Evolutionary conservation across 768 basidiomycete genomes (phyloP).

Genomic region (Kwoniella shandongensis): DNA sequence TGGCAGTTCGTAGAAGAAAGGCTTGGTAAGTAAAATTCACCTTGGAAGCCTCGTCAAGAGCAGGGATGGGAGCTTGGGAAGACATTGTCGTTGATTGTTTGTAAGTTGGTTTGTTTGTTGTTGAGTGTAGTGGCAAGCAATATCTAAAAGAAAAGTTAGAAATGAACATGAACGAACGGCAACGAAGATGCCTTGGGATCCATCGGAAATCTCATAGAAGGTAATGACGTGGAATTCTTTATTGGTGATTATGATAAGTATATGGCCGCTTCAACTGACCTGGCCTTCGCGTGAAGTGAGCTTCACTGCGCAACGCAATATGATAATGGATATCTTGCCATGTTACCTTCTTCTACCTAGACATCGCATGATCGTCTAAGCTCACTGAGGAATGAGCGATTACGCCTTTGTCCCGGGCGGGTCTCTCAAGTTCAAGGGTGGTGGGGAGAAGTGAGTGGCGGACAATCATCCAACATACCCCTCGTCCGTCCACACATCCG

Average conservation of each 20-base stretch:
- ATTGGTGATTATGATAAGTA: neutral
- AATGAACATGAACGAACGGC: neutral
- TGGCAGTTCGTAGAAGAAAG: neutral
- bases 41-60: slow-evolving; percentile 51
- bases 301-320: too few relatives aligned
- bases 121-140: neutral
- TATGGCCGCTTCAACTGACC: too few relatives aligned
- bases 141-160: slow-evolving; percentile 1
- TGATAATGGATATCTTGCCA: slow-evolving; percentile 5
- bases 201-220: neutral
- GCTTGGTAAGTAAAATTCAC: slow-evolving; percentile 21
- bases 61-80: slow-evolving; percentile 36
- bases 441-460: slow-evolving; percentile 47
- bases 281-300: too few relatives aligned
- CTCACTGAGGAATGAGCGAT: slow-evolving; percentile 43
- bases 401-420: slow-evolving; percentile 50
- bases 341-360: too few relatives aligned
- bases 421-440: slow-evolving; percentile 52
- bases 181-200: too few relatives aligned
- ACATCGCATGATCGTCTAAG: too few relatives aligned
- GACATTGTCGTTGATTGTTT: slow-evolving; percentile 17
- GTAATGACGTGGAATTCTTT: neutral
- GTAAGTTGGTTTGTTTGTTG: neutral
- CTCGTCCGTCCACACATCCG: neutral
- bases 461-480: neutral